phyloP scores from a whole-genome alignment of 768 basidiomycete genomes.

The Pleurotus giganteus region DNA sequence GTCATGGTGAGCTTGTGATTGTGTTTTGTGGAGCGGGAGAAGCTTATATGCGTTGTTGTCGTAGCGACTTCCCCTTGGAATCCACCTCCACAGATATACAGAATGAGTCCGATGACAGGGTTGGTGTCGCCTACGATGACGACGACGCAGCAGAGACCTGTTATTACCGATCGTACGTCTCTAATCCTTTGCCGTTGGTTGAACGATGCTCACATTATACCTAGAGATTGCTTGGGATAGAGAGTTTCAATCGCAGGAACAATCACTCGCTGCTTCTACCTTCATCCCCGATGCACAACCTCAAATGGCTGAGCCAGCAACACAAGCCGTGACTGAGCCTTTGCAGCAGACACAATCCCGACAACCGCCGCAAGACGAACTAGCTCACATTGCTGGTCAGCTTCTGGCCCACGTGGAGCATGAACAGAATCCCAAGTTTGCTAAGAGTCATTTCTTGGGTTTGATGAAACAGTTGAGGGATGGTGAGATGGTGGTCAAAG shows the following conservation, averaged over 20 bases:
- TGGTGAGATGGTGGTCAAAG: slow-evolving; percentile 73
- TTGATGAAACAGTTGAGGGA: slow-evolving; percentile 87
- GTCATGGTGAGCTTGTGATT: not conserved
- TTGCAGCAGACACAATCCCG: slow-evolving; percentile 8
- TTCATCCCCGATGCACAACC: not conserved
- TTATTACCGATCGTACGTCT: slow-evolving; percentile 43
- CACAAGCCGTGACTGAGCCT: not conserved
- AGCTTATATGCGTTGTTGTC: not conserved
- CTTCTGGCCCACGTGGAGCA: slow-evolving; percentile 74
- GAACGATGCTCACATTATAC: not conserved
- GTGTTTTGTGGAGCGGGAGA: not conserved
- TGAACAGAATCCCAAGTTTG: slow-evolving; percentile 82
- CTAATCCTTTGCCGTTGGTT: not conserved
- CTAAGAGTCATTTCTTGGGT: slow-evolving; percentile 78
- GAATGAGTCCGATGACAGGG: not conserved
- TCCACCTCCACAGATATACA: slow-evolving; percentile 14
- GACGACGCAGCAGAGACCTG: slow-evolving; percentile 20
- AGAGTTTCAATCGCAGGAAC: slow-evolving; percentile 61
- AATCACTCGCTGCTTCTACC: slow-evolving; percentile 26
- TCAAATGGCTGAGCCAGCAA: slow-evolving; percentile 1
- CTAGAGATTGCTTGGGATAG: slow-evolving; percentile 59
- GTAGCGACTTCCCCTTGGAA: slow-evolving; percentile 16
- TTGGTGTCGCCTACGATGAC: slow-evolving; percentile 11
- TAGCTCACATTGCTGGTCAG: slow-evolving; percentile 76
- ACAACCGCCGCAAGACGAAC: slow-evolving; percentile 56